Evolutionary conservation across 1,139 yeast species (phyloP), one percentile per base, ranked within the genome.

Genomic region (Hansenula anomala): DNA sequence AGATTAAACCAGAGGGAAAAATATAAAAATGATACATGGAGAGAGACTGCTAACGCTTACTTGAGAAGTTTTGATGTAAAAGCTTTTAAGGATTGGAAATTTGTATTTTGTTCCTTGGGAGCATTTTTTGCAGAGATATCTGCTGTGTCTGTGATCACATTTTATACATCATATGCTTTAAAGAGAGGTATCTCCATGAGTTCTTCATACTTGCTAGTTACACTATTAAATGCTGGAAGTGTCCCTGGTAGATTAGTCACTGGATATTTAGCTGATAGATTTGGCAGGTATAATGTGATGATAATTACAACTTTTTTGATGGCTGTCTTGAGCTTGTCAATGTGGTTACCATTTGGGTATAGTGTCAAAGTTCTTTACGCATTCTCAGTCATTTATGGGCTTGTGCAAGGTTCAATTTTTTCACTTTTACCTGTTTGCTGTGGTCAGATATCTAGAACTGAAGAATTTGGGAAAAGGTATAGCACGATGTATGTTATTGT

Each of bases 401-500:
- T 74, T 50, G 65, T 68, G 40, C 59, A 66, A 10, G 78, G 78
- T 1, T 67, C 75, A 6, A 67, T 75, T 4, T 60, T 73, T 40
- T 63, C 76, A 11, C 42, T 74, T 34, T 59, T 75, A 14, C 80
- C 80, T 7, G 71, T 66, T 2, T 65, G 78, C 40, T 65, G 75
- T 40, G 74, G 80, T 0, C 88, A 81, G 55, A 77, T 83, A 17
- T 78, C 87, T 30, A 71, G 71, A 35, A 76, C 82, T 2, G 77
- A 76, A 31, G 73, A 71, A 41, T 81, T 80, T 50, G 90, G 90
- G 20, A 78, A 73, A 50, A 69, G 84, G 22, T 82, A 78, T 52
- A 86, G 89, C 0, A 80, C 86, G 0, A 70, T 81, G 59, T 81
- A 81, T 55, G 77, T 78, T 49, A 65, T 78, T 32, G 78, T 79